Conservation (phyloP, 345 rosid genomes). For the Lumnitzera racemosa region DNA sequence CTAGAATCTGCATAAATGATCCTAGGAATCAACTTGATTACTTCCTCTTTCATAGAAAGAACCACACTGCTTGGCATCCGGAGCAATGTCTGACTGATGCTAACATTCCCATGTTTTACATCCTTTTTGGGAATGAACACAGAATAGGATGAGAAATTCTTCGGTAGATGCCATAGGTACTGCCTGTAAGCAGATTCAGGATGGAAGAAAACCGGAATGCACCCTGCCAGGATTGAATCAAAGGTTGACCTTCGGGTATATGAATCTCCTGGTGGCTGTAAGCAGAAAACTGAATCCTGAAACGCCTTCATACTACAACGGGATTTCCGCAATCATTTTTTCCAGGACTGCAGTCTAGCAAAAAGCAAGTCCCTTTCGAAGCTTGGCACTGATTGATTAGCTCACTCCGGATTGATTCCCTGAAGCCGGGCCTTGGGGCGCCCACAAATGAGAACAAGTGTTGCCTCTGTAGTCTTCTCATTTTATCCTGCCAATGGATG, state of each 20-base stretch:
- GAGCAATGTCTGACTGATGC: slow-evolving; percentile 19
- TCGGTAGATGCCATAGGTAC: slow-evolving; percentile 47
- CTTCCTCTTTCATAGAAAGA: slow-evolving; percentile 33
- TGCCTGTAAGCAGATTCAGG: slow-evolving; percentile 41
- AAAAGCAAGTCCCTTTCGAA: slow-evolving; percentile 22
- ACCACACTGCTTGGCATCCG: slow-evolving; percentile 20
- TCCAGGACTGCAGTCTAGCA: slow-evolving; percentile 28
- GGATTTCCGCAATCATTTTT: slow-evolving; percentile 33
- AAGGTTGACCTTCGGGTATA: slow-evolving; percentile 48
- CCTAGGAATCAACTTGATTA: slow-evolving; percentile 38
- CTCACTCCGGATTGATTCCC: slow-evolving; percentile 27
- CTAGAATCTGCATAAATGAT: slow-evolving; percentile 32
- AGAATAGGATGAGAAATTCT: slow-evolving; percentile 26
- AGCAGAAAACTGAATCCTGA: slow-evolving; percentile 34
- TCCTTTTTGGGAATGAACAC: slow-evolving; percentile 32
- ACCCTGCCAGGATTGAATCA: slow-evolving; percentile 53
- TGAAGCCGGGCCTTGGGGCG: slow-evolving; percentile 28
- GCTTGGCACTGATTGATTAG: slow-evolving; percentile 38
- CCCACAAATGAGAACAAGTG: slow-evolving; percentile 45
- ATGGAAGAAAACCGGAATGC: slow-evolving; percentile 61
- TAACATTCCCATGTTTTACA: slow-evolving; percentile 14
- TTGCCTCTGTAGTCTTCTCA: slow-evolving; percentile 17
- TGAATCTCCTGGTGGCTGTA: slow-evolving; percentile 62
- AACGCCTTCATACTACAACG: slow-evolving; percentile 28
- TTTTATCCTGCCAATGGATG: slow-evolving; percentile 33